Conservation (phyloP, 768 basidiomycete species). For the Phanerochaete sordida region DNA sequence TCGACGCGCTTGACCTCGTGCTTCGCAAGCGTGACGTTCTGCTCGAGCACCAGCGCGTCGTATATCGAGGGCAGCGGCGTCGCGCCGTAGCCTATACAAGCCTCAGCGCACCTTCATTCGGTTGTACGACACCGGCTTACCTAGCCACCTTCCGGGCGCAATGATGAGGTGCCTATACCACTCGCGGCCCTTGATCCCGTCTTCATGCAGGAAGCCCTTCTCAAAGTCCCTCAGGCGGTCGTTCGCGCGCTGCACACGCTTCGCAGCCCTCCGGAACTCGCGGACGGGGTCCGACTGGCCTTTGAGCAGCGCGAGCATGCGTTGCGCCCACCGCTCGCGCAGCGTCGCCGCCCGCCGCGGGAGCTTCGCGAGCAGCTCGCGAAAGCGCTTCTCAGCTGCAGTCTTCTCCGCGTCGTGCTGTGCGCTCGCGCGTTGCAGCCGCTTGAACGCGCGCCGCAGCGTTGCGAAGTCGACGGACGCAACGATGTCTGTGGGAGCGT, state of each 20-base stretch:
- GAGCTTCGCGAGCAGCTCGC: slow-evolving; percentile 19
- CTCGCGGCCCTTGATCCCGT: slow-evolving; percentile 73
- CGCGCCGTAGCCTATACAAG: slow-evolving; percentile 66
- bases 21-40: slow-evolving; percentile 55
- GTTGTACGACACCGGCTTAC: slow-evolving; percentile 34
- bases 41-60: slow-evolving; percentile 70
- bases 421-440: slow-evolving; percentile 18
- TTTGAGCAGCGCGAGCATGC: not conserved
- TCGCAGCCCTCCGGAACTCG: slow-evolving; percentile 53
- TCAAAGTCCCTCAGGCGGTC: slow-evolving; percentile 66
- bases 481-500: slow-evolving; percentile 4
- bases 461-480: slow-evolving; percentile 17
- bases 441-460: slow-evolving; percentile 20
- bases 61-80: slow-evolving; percentile 80
- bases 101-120: not conserved
- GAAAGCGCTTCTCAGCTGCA: slow-evolving; percentile 23
- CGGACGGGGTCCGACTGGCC: slow-evolving; percentile 17
- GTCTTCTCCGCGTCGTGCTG: slow-evolving; percentile 26
- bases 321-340: not conserved
- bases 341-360: not conserved
- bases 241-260: slow-evolving; percentile 57
- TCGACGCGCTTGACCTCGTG: slow-evolving; percentile 58
- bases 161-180: slow-evolving; percentile 87
- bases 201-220: slow-evolving; percentile 73
- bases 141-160: slow-evolving; percentile 83